These are phyloP conservation scores for Elsinoe perseae DNA, from an alignment of 2,329 filamentous ascomycete species.

Conservation along the genomic window DNA sequence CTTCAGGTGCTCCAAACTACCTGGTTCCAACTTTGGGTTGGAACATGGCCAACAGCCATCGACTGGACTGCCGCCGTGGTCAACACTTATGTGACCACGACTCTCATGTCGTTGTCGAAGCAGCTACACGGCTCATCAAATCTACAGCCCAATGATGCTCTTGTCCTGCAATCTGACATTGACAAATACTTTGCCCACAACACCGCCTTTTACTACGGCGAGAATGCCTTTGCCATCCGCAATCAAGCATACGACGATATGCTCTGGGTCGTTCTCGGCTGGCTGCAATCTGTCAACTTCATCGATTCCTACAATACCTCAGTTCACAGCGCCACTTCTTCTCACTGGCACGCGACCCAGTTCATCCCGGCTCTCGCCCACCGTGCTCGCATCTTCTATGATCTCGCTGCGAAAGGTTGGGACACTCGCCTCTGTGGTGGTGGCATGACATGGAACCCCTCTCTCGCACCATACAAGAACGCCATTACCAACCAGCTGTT, in stretches of 20 bases:
- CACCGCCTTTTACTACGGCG: slow-evolving; percentile 74
- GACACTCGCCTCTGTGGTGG: slow-evolving; percentile 71
- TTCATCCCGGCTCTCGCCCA: slow-evolving; percentile 75
- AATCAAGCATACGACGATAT: slow-evolving; percentile 87
- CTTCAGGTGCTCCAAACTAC: slow-evolving; percentile 65
- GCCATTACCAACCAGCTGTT: slow-evolving; percentile 91
- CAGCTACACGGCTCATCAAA: background rate
- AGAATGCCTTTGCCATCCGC: slow-evolving; percentile 67
- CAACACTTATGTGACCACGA: slow-evolving; percentile 62
- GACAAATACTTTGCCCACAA: slow-evolving; percentile 73
- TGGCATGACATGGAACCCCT: slow-evolving; percentile 87
- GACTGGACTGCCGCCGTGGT: slow-evolving; percentile 91
- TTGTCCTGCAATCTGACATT: slow-evolving; percentile 32
- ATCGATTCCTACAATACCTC: slow-evolving; percentile 58
- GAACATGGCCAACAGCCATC: slow-evolving; percentile 76
- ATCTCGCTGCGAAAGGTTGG: slow-evolving; percentile 71
- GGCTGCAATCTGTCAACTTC: slow-evolving; percentile 76
- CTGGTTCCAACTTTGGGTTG: slow-evolving; percentile 70
- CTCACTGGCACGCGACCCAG: slow-evolving; percentile 64
- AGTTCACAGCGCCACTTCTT: slow-evolving; percentile 46
- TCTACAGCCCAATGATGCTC: background rate
- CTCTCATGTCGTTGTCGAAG: slow-evolving; percentile 12
- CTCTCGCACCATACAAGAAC: slow-evolving; percentile 80
- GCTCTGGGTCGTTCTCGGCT: slow-evolving; percentile 87
- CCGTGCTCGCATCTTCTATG: slow-evolving; percentile 77